A percentile compares a stretch with the other conserved stretches of the same genome.
These are phyloP conservation scores for Ogataea nakhonphanomensis DNA, from an alignment of 805 yeast species.

Conservation along the genomic window DNA sequence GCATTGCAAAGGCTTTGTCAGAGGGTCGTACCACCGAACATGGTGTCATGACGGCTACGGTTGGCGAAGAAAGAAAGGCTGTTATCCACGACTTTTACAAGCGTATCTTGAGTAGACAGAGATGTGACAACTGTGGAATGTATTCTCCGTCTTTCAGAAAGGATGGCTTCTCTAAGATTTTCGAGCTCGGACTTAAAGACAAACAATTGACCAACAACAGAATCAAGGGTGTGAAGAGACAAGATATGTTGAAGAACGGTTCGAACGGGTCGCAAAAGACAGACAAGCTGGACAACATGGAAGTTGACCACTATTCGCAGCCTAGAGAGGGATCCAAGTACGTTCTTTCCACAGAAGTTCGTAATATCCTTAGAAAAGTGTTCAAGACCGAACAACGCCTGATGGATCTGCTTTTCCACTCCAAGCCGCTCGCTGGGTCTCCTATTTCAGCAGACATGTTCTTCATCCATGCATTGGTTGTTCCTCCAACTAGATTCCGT, in stretches of 20 bases:
- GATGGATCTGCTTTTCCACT: conserved; percentile 72
- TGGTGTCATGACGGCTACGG: conserved; percentile 80
- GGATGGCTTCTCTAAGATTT: conserved; percentile 90
- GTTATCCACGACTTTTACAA: conserved; percentile 71
- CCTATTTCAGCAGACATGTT: conserved; percentile 73
- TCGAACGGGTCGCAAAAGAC: conserved; percentile 25
- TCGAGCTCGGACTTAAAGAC: conserved; percentile 80
- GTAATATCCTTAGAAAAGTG: conserved; percentile 70
- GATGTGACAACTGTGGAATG: conserved; percentile 96
- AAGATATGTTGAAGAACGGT: conserved; percentile 53
- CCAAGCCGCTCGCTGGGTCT: conserved; percentile 58
- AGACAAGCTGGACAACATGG: conserved; percentile 8
- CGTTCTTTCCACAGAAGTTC: conserved; percentile 81
- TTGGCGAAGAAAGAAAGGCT: conserved; percentile 80
- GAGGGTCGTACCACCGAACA: conserved; percentile 66
- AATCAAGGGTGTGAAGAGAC: conserved; percentile 73
- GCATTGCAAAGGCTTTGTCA: conserved; percentile 68
- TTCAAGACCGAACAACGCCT: conserved; percentile 71
- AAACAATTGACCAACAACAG: conserved; percentile 80
- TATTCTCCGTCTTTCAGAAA: conserved; percentile 90
- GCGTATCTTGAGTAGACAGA: conserved; percentile 68
- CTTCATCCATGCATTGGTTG: conserved; percentile 82
- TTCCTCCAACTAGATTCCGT: conserved; percentile 96
- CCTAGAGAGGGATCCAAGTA: conserved; percentile 77
- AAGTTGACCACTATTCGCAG: conserved; percentile 42